Evolutionary conservation across 192 early-diverging fungal genomes (phyloP), one percentile per base, ranked within the genome.

Genomic region (Linnemannia elongata): DNA sequence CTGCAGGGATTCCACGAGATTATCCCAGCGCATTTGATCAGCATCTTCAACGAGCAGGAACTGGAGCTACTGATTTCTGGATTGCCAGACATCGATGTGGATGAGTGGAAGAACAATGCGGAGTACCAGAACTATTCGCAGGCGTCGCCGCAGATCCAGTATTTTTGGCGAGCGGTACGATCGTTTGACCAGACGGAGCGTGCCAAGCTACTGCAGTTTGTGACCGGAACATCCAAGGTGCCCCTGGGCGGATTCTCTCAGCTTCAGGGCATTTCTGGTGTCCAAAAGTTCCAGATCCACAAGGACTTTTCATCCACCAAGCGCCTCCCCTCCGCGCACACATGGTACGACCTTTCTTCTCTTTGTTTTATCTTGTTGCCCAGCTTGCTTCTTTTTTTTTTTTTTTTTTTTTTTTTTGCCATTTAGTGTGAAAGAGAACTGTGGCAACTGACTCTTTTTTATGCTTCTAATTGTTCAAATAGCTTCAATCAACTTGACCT

Each of bases 51-150:
- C 88, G 98, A 99, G 88, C 97, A 99, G 90, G 98, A 99, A 89
- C 91, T 99, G 69, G 98, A 99, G 89, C 93, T 99, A 69, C 89
- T 99, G 76, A 99, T 99, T 86, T 98, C 97, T 60, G 98, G 98
- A 33, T 89, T 99, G 90, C 98, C 98, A 5, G 98, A 99, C 80
- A 98, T 99, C 82, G 98, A 99, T 87, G 96, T 99, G 73, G 98
- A 99, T 82, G 98, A 99, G 88, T 99, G 98, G 98, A 97, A 97
- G 83, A 99, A 99, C 90, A 98, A 97, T 90, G 97, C 97, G 18
- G 96, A 96, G 88, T 99, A 99, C 85, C 96, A 97, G 79, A 96
- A 96, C 54, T 99, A 97, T 88, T 93, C 94, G 27, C 87, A 91
- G 18, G 91, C 95, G 27, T 96, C 96, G 30, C 96, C 96, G 33